A percentile compares a stretch with the other conserved stretches of the same genome.
These are phyloP conservation scores for Capsicum pubescens DNA, from an alignment of 257 asterid genomes.

Conservation along the genomic window DNA sequence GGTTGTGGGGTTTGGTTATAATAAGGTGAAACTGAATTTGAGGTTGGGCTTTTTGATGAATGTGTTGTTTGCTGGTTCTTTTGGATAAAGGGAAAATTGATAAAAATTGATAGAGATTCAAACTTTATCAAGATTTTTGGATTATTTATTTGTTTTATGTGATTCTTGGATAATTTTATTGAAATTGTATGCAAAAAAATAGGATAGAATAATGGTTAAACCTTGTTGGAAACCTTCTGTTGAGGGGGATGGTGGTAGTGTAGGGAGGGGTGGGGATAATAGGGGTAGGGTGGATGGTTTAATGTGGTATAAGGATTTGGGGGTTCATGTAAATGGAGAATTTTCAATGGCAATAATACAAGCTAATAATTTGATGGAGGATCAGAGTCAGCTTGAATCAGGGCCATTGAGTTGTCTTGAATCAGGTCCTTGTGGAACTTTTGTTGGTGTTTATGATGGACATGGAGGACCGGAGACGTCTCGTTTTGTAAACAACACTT, in stretches of 20 bases:
- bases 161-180: conserved; percentile 4
- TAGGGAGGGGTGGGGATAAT: conserved; percentile 50
- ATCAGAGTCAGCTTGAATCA: conserved; percentile 90
- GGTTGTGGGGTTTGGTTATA: conserved; percentile 50
- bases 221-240: conserved; percentile 83
- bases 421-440: conserved; percentile 87
- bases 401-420: conserved; percentile 71
- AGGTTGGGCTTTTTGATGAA: conserved; percentile 49
- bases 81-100: conserved; percentile 44
- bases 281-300: conserved; percentile 75
- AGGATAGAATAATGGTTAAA: conserved; percentile 59
- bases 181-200: not conserved
- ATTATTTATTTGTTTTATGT: not conserved
- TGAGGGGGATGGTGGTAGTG: conserved; percentile 67
- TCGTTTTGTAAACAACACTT: conserved; percentile 66
- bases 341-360: conserved; percentile 94
- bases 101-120: not conserved
- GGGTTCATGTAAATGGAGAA: conserved; percentile 75
- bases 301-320: conserved; percentile 88
- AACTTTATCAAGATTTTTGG: conserved; percentile 30
- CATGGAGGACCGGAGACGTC: conserved; percentile 98
- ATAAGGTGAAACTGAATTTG: conserved; percentile 50
- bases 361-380: conserved; percentile 88
- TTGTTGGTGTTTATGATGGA: conserved; percentile 95
- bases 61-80: conserved; percentile 60